phyloP scores from a whole-genome alignment of 2,329 filamentous ascomycete genomes.

The Lecanosticta acicola region DNA sequence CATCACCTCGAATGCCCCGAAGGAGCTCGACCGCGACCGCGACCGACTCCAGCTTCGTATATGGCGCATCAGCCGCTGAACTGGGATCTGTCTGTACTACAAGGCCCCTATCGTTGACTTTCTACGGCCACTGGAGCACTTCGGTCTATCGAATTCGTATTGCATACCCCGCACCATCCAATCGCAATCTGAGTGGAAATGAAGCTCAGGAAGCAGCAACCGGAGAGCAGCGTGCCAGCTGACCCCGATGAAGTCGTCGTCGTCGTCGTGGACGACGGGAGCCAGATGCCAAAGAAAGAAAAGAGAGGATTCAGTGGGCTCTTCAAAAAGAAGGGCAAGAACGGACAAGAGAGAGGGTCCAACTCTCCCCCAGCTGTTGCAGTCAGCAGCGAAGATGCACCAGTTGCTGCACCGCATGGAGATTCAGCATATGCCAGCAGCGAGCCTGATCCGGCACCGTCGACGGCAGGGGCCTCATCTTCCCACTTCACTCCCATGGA shows the following conservation, averaged over 20 bases:
- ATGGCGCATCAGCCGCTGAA: not conserved
- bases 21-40: not conserved
- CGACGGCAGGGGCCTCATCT: conserved; percentile 2
- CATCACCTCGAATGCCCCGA: not conserved
- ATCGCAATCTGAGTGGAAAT: not conserved
- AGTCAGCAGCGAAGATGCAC: conserved; percentile 1
- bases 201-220: not conserved
- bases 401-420: conserved; percentile 5
- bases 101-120: not conserved
- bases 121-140: too few relatives aligned
- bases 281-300: not conserved
- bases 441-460: conserved; percentile 11
- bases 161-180: not conserved
- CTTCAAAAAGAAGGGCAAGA: conserved; percentile 3
- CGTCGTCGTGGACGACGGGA: not conserved
- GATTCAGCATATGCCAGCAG: conserved; percentile 27
- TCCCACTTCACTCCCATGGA: conserved; percentile 23
- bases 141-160: too few relatives aligned
- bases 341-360: not conserved
- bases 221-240: not conserved
- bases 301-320: conserved; percentile 8
- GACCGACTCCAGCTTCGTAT: not conserved
- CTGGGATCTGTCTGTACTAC: not conserved
- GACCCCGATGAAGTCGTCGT: not conserved
- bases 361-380: not conserved